phyloP scores from a whole-genome alignment of 352 stramenopile genomes.

The Lagenidium giganteum region DNA sequence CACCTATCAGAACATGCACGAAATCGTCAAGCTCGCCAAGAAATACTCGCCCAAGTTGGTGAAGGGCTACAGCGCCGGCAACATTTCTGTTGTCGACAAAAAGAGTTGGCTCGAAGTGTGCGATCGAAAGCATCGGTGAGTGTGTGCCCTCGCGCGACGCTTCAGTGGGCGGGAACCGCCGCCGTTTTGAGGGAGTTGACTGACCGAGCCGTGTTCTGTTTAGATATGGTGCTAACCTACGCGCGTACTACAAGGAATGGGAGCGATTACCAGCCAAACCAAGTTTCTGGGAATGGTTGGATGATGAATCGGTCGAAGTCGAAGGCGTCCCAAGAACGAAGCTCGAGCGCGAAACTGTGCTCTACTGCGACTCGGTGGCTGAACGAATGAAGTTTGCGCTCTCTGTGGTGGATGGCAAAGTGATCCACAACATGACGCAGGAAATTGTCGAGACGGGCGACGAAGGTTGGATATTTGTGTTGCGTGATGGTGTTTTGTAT shows the following conservation, averaged over 20 bases:
- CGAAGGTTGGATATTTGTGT: slow-evolving; percentile 96
- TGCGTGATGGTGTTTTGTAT: slow-evolving; percentile 93
- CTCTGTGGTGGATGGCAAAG: slow-evolving; percentile 50
- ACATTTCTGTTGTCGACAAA: slow-evolving; percentile 90
- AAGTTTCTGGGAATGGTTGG: slow-evolving; percentile 88
- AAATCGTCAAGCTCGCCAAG: slow-evolving; percentile 85
- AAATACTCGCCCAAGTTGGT: slow-evolving; percentile 87
- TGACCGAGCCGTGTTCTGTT: slow-evolving; percentile 11
- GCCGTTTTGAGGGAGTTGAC: not conserved
- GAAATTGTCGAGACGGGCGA: slow-evolving; percentile 88
- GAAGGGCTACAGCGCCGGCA: slow-evolving; percentile 84
- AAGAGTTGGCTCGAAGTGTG: slow-evolving; percentile 89
- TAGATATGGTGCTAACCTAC: slow-evolving; percentile 96
- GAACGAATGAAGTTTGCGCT: slow-evolving; percentile 90
- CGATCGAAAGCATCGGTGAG: slow-evolving; percentile 79
- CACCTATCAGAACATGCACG: slow-evolving; percentile 85
- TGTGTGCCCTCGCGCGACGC: slow-evolving; percentile 8
- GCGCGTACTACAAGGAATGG: slow-evolving; percentile 97
- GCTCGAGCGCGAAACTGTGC: slow-evolving; percentile 93
- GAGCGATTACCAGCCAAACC: slow-evolving; percentile 78
- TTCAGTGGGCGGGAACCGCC: too few species aligned
- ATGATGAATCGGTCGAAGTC: slow-evolving; percentile 83
- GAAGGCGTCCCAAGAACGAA: slow-evolving; percentile 86
- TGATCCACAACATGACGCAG: slow-evolving; percentile 57
- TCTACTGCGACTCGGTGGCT: slow-evolving; percentile 90